phyloP scores from a whole-genome alignment of 257 asterid genomes.

The Solanum infundibuliforme region DNA sequence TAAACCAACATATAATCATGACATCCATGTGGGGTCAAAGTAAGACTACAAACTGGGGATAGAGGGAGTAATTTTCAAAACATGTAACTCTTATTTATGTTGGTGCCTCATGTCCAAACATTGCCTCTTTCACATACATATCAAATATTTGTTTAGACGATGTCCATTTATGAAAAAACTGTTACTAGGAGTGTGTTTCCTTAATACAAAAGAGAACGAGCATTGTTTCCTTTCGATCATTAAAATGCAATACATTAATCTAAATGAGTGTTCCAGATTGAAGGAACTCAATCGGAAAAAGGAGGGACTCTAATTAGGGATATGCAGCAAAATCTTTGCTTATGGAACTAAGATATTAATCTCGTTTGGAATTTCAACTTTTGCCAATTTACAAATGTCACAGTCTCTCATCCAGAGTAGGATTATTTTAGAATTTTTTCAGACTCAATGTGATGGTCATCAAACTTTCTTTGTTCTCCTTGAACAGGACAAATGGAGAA shows the following conservation, averaged over 20 bases:
- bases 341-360: neutral
- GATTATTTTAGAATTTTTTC: neutral
- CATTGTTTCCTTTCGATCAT: neutral
- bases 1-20: neutral
- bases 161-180: neutral
- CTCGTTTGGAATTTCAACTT: neutral
- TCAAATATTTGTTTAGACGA: neutral
- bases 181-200: neutral
- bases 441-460: neutral
- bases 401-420: neutral
- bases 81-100: neutral
- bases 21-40: neutral
- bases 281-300: neutral
- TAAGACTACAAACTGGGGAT: neutral
- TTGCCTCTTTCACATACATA: neutral
- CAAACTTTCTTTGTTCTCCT: neutral
- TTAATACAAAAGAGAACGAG: neutral
- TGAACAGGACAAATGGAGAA: slow-evolving; percentile 60
- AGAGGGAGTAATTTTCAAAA: neutral
- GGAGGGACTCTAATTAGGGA: neutral
- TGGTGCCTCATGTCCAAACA: neutral
- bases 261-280: neutral
- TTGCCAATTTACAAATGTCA: neutral
- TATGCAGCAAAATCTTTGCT: neutral
- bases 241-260: neutral